Base-by-base conservation (phyloP, 2,329 filamentous ascomycete genomes). In the Anthostomella pinea region DNA sequence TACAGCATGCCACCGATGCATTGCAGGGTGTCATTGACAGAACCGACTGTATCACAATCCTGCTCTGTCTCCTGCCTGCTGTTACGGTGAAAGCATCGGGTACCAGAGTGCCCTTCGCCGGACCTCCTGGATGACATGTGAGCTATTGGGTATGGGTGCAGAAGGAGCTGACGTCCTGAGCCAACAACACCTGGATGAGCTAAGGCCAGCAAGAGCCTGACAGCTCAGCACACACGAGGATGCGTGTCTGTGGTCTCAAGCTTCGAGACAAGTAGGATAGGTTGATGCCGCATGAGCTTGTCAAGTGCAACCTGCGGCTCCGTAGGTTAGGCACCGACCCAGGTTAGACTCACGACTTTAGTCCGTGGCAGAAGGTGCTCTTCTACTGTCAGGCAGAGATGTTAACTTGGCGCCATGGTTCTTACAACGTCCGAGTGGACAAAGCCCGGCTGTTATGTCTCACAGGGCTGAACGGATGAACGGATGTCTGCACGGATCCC, bases 1-100 rank as follows among this genome's bases (percentile, higher is more conserved):
- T 52, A 49, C 42, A 49, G 44, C 42, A 46, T 52, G 38, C 45
- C 40, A 49, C 41, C 37, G 44, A 42, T 41, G 43, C 43, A 46
- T 43, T 40, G 40, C 39, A 41, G 40, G 29, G 19, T 34, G 30
- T 41, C 45, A 47, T 46, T 48, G 38, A 41, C 35, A 39, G 39
- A 45, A 46, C 36, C 49, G 43, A 39, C 38, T 44, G 51, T 43
- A 38, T 53, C 41, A 39, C 43, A 46, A 37, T 38, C 39, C 36
- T 40, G 39, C 44, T 41, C 42, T 43, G 44, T 36, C 21, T 33
- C 14, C 36, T 41, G 34, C 19, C 28, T 18, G 15, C 22, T 32
- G 26, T 9, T 35, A 42, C 42, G 39, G 35, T 35, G 39, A 39
- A 31, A 45, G 38, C 38, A 39, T 36, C 21, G 8, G 8, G 11